Conservation (phyloP, 169 alveolate genomes). For the Sarcocystis neurona region DNA sequence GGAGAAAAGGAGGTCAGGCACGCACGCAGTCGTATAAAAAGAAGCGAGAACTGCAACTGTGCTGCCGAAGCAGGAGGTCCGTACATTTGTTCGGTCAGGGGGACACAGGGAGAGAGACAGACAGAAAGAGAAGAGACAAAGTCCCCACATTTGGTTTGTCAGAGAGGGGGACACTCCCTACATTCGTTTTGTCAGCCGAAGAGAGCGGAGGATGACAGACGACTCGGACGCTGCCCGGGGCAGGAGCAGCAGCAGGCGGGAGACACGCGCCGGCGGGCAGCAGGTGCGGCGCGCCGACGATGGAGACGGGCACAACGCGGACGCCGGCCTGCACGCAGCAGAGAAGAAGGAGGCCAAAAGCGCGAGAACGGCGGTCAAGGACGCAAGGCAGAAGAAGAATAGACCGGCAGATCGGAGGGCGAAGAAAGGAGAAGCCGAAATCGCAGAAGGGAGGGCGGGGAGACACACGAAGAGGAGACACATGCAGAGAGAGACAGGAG, state of each 20-base stretch:
- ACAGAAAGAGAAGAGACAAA: too few species aligned
- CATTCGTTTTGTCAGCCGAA: neutral
- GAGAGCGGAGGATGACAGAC: constrained; percentile 4
- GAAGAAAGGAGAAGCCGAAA: neutral
- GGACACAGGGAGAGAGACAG: too few species aligned
- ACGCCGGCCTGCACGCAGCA: neutral
- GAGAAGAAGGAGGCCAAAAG: neutral
- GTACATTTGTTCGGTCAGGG: too few species aligned
- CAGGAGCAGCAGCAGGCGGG: constrained; percentile 6
- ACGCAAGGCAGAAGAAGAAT: neutral
- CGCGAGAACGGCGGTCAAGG: neutral
- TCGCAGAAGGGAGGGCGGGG: too few species aligned
- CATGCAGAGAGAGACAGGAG: too few species aligned
- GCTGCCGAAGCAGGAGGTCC: too few species aligned
- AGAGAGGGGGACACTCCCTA: too few species aligned
- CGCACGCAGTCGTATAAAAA: too few species aligned
- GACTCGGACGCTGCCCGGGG: neutral
- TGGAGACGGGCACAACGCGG: constrained; percentile 10
- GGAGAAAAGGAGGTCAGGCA: too few species aligned
- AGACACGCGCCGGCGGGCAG: neutral
- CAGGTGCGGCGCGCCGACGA: neutral
- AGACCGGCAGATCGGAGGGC: neutral
- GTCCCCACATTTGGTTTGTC: too few species aligned
- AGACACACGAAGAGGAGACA: too few species aligned
- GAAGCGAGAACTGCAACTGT: too few species aligned